phyloP scores from a whole-genome alignment of 257 asterid species.

The Nicotiana knightiana region DNA sequence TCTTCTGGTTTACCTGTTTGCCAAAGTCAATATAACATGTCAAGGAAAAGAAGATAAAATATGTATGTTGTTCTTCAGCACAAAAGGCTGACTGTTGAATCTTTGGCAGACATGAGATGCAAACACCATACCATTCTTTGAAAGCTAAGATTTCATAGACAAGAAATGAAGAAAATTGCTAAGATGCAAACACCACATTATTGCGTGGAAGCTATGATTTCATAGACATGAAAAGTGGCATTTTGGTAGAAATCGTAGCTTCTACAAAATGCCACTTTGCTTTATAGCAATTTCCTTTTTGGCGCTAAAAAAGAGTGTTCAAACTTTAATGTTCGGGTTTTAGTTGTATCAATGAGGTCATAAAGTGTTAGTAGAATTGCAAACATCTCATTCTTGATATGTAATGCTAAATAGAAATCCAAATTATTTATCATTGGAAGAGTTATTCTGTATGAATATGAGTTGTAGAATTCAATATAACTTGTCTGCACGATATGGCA shows the following conservation, averaged over 20 bases:
- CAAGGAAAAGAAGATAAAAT: no score
- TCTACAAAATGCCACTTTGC: no score
- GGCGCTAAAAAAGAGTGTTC: not conserved
- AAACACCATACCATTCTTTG: not conserved
- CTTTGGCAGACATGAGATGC: no score
- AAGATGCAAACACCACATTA: no score
- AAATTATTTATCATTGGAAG: not conserved
- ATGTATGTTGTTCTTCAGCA: no score
- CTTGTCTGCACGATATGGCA: not conserved
- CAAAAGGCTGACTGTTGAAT: no score
- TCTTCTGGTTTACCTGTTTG: conserved; percentile 10
- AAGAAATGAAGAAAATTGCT: no score
- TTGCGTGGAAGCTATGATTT: not conserved
- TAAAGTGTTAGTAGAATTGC: not conserved
- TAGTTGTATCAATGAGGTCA: not conserved
- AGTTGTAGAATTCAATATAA: not conserved
- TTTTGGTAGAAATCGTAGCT: no score
- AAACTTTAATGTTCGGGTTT: not conserved
- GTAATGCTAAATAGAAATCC: not conserved
- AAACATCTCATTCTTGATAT: not conserved
- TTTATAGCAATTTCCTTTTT: no score
- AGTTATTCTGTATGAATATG: not conserved
- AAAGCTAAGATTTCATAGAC: not conserved
- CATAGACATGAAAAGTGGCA: not conserved
- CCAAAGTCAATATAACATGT: not conserved